Conservation (phyloP, 2,329 filamentous ascomycete species). For the Paraphaeosphaeria minitans region DNA sequence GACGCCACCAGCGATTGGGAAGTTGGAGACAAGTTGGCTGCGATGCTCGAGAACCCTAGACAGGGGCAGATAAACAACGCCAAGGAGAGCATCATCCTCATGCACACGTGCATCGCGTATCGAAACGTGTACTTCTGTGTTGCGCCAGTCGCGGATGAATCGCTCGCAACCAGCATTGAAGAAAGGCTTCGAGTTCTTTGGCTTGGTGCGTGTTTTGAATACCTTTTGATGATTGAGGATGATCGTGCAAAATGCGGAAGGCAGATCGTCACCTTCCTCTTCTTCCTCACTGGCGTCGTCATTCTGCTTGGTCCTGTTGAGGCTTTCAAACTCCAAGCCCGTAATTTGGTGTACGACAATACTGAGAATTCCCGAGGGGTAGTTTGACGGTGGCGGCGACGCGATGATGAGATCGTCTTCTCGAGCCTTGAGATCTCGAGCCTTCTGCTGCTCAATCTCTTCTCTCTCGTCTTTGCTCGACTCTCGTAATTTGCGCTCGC, state of each 20-base stretch:
- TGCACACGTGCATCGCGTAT: conserved; percentile 71
- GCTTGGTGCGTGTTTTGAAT: conserved; percentile 75
- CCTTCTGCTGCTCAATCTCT: conserved; percentile 71
- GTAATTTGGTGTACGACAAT: conserved; percentile 76
- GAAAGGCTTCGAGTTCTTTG: conserved; percentile 77
- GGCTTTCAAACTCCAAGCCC: conserved; percentile 65
- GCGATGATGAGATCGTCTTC: conserved; percentile 70
- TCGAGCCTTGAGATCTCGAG: conserved; percentile 65
- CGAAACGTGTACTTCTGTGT: conserved; percentile 69
- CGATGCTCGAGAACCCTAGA: conserved; percentile 64
- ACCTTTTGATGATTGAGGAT: conserved; percentile 73
- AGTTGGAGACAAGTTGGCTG: conserved; percentile 69
- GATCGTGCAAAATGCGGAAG: conserved; percentile 73
- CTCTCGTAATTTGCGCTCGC: conserved; percentile 69
- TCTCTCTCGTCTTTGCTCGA: conserved; percentile 63
- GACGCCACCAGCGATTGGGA: conserved; percentile 72
- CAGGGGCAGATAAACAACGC: conserved; percentile 71
- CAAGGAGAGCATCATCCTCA: conserved; percentile 71
- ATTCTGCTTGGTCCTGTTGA: conserved; percentile 60
- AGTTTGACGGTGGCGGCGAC: conserved; percentile 66
- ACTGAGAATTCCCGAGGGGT: conserved; percentile 69
- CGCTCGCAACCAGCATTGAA: conserved; percentile 78
- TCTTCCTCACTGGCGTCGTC: conserved; percentile 62
- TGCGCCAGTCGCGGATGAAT: conserved; percentile 71
- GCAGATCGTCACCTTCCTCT: conserved; percentile 67